Conservation (phyloP, 1,284 basidiomycete genomes). For the Puccinia novopanici region DNA sequence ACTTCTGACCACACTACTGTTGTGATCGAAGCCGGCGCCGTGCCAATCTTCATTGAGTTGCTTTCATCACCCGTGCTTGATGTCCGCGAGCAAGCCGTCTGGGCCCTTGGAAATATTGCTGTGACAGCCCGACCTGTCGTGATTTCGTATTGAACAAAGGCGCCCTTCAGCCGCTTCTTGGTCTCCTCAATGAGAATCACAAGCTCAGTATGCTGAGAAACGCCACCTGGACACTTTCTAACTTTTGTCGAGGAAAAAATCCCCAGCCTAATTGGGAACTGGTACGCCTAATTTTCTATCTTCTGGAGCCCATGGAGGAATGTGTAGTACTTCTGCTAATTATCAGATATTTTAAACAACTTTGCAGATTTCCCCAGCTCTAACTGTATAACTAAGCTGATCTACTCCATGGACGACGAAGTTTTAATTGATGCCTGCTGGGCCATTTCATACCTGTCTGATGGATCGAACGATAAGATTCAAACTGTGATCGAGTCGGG, state of each 20-base stretch:
- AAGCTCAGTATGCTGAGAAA: slow-evolving; percentile 96
- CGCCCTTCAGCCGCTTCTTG: slow-evolving; percentile 64
- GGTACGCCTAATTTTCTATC: slow-evolving; percentile 1
- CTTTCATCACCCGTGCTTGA: slow-evolving; percentile 74
- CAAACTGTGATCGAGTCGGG: slow-evolving; percentile 99
- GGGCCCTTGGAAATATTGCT: slow-evolving; percentile 94
- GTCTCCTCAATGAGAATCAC: slow-evolving; percentile 67
- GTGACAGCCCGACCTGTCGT: slow-evolving; percentile 88
- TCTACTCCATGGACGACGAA: slow-evolving; percentile 98
- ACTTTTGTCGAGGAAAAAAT: slow-evolving; percentile 94
- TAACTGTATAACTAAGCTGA: slow-evolving; percentile 92
- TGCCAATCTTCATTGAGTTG: slow-evolving; percentile 95
- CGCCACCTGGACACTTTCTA: slow-evolving; percentile 96
- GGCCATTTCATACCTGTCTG: slow-evolving; percentile 99
- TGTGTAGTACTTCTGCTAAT: neutral
- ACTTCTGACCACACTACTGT: slow-evolving; percentile 98
- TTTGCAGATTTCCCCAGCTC: slow-evolving; percentile 87
- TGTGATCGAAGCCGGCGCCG: slow-evolving; percentile 89
- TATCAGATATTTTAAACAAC: neutral
- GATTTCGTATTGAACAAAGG: slow-evolving; percentile 71
- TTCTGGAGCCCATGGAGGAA: neutral
- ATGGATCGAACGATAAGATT: slow-evolving; percentile 99
- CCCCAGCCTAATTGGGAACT: slow-evolving; percentile 67
- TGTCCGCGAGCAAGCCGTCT: slow-evolving; percentile 93
- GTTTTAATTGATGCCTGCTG: slow-evolving; percentile 99